Evolutionary conservation across 1,284 basidiomycete species (phyloP).

Genomic region (Marasmius sp.): DNA sequence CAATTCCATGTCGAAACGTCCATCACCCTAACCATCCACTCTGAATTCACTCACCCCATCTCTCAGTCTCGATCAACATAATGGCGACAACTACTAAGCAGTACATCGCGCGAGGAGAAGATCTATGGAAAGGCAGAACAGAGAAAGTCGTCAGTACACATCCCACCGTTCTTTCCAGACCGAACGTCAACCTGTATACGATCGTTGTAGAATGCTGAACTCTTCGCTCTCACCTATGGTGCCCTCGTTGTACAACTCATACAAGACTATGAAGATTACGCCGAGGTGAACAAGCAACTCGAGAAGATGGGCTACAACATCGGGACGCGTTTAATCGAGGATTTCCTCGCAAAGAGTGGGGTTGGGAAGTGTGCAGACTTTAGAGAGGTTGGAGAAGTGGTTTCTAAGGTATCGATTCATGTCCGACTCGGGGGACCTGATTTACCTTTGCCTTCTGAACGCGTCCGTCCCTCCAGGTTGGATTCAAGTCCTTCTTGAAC

Average conservation of each 20-base stretch:
- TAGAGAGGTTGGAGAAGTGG: constrained; percentile 90
- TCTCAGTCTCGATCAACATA: background rate
- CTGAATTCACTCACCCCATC: background rate
- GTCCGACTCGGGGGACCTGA: background rate
- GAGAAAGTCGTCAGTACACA: constrained; percentile 80
- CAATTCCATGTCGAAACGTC: too few relatives aligned
- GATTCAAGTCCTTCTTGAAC: constrained; percentile 98
- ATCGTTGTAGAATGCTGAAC: constrained; percentile 84
- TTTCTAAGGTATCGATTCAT: constrained; percentile 74
- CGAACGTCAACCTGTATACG: constrained; percentile 17
- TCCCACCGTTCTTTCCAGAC: background rate
- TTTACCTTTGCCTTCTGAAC: background rate
- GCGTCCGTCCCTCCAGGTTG: constrained; percentile 69
- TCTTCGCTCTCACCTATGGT: constrained; percentile 97
- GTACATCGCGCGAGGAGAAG: constrained; percentile 83
- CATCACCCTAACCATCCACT: background rate
- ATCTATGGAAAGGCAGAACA: constrained; percentile 86
- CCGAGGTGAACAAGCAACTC: constrained; percentile 83
- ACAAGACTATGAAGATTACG: constrained; percentile 98
- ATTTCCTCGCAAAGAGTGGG: constrained; percentile 91
- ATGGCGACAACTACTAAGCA: constrained; percentile 78
- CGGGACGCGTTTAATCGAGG: constrained; percentile 94
- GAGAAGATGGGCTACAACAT: constrained; percentile 99
- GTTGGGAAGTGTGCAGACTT: constrained; percentile 89
- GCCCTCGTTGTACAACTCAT: constrained; percentile 97